Base-by-base conservation (phyloP, 2,329 filamentous ascomycete species). In the Epicoccum nigrum region DNA sequence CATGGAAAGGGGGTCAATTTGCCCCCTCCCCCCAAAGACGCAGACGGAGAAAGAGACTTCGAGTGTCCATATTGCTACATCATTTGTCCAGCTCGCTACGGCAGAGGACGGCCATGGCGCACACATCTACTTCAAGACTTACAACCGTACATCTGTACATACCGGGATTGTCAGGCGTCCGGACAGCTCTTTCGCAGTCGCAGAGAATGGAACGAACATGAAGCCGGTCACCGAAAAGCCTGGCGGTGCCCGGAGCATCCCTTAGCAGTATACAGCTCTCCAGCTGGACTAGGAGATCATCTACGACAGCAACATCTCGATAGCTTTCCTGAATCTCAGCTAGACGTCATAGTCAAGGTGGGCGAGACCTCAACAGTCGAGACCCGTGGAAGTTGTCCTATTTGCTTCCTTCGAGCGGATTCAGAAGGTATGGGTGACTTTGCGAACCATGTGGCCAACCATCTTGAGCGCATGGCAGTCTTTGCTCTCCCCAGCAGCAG, bases 1-100 rank as follows among this genome's bases (percentile, higher is more conserved):
- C 58, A 66, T 4, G 70, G 70, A 0, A 64, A 59, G 31, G 65
- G 68, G 1, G 64, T 74, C 21, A 63, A 70, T 7, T 42, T 74
- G 7, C 70, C 70, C 1, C 60, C 68, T 11, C 70, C 70, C 16
- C 71, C 71, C 2, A 68, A 60, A 49, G 45, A 54, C 16, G 68
- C 69, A 6, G 61, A 61, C 32, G 63, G 65, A 2, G 67, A 72
- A 13, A 67, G 62, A 25, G 71, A 74, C 43, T 74, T 74, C 27
- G 71, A 73, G 33, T 74, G 71, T 39, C 70, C 71, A 1, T 73
- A 70, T 46, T 74, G 71, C 43, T 73, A 64, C 45, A 66, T 72
- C n/a, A 72, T 74, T 16, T 74, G 71, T 38, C 71, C 71, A 3
- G 61, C 69, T n/a, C 56, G 70, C 44, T 73, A 74, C 27, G 64